Conservation (phyloP, 2,329 filamentous ascomycete species). For the Aspergillus oerlinghausenensis region DNA sequence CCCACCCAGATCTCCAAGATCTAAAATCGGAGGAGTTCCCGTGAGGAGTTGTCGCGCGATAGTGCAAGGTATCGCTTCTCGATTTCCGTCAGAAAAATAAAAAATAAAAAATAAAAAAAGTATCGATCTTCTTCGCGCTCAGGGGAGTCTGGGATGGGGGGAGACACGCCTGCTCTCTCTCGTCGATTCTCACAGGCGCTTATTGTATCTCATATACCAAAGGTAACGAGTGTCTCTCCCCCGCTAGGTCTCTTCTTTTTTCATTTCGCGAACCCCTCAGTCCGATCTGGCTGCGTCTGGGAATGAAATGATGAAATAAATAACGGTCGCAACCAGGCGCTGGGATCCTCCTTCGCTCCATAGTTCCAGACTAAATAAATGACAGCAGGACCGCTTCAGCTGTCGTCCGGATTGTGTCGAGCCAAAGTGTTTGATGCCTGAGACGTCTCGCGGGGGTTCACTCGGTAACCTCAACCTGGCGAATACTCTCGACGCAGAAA, state of each 20-base stretch:
- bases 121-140: background rate
- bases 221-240: background rate
- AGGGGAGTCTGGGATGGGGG: background rate
- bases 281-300: background rate
- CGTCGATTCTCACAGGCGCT: background rate
- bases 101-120: too few relatives aligned
- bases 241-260: background rate
- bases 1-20: background rate
- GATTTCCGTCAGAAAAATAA: background rate
- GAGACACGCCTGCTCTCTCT: background rate
- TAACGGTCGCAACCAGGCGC: conserved; percentile 7
- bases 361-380: conserved; percentile 18
- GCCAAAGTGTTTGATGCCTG: conserved; percentile 4
- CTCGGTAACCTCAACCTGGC: background rate
- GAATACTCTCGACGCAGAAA: background rate
- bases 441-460: conserved; percentile 1
- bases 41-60: background rate
- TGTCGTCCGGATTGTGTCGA: conserved; percentile 15
- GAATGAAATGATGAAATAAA: background rate
- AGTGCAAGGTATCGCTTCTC: background rate
- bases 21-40: background rate
- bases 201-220: background rate
- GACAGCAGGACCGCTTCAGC: conserved; percentile 17
- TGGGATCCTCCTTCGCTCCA: conserved; percentile 9
- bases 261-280: background rate